Base-by-base conservation (phyloP, 2,329 filamentous ascomycete species). In the Myriosclerotinia scirpicola region DNA sequence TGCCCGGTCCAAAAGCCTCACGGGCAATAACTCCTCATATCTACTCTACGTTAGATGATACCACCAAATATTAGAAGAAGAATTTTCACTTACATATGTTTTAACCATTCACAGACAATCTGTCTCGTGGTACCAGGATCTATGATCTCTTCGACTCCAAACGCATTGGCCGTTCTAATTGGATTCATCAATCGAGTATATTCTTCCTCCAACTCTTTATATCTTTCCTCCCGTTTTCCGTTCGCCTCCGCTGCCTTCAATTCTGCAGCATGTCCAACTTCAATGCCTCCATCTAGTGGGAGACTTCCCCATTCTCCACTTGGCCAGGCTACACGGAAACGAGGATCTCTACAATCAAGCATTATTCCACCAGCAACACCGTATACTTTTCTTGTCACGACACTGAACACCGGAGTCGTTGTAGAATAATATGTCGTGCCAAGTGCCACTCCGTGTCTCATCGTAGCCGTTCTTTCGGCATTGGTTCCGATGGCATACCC, bases 341-440 rank as follows among this genome's bases (percentile, higher is more conserved):
- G 78, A 0, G 87, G 86, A 65, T 88, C 84, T 20, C 87, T 81
- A 63, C 82, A 85, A 54, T 87, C 86, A 0, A 88, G 77, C 85
- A 89, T 89, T 20, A 89, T 78, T 0, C 85, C 86, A 0, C 87
- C 87, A 1, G 87, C 87, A 1, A 89, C 86, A 5, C 87, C 87
- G 71, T 86, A 89, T 1, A 82, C 84, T 58, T 85, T 82, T 7
- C 87, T 79, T 0, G 85, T 84, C 5, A 89, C 80, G n/a, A 89
- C 84, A 65, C 79, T 85, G 77, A 89, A 89, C 3, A 90, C 81
- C 0, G 87, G 85, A 64, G 82, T 84, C 0, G 85, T 88, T 0
- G 85, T 88, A 30, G 82, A 82, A 73, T 84, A 88, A 73, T 89
- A 89, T 0, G 86, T 81, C 65, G 84, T 84, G 7, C 83, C 85